Base-by-base conservation (phyloP, 768 basidiomycete genomes). In the Calocybe cyanea region DNA sequence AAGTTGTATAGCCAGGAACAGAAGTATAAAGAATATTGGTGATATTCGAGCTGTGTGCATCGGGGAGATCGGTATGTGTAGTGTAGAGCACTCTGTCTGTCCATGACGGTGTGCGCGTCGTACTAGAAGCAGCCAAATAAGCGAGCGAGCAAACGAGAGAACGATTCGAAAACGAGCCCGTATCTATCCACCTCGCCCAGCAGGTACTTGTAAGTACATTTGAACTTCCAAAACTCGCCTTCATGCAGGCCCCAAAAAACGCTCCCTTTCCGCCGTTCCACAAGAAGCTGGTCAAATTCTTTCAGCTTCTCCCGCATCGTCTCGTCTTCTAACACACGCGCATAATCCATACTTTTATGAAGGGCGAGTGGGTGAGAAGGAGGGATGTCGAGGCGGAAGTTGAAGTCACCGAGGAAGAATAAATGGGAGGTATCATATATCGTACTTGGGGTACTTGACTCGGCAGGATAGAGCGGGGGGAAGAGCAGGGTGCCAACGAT, bases 391-490 rank as follows among this genome's bases (percentile, higher is more conserved):
- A 98, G 63, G 13, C 93, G 82, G 64, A 93, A 96, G 65, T 97
- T 97, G 51, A 96, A 77, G 65, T 97, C 94, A 5, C 95, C 95
- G 25, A 96, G 75, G 61, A 96, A 75, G 73, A 97, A 96, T 1
- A 96, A 73, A 62, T 97, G 91, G 10, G 91, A 90, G 0, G 92
- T 87, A 35, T 81, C 72, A 68, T 88, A 92, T 37, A 97, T 77
- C 9, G 81, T 85, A 38, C 81, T 78, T 4, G 71, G 66, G 9
- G 52, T 46, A 20, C 55, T 56, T 0, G 73, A 63, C 7, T 66
- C 61, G 2, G 19, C 18, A 10, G 68, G 63, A 2, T 64, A 63
- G 2, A 72, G 46, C 7, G 87, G 71, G 7, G 80, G 69, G 57
- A 99, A 96, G 37, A 94, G 73, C 24, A 99, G 75, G 1, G 83